These are phyloP conservation scores for Escallonia herrerae DNA, from an alignment of 129 eudicot genomes.

Conservation along the genomic window DNA sequence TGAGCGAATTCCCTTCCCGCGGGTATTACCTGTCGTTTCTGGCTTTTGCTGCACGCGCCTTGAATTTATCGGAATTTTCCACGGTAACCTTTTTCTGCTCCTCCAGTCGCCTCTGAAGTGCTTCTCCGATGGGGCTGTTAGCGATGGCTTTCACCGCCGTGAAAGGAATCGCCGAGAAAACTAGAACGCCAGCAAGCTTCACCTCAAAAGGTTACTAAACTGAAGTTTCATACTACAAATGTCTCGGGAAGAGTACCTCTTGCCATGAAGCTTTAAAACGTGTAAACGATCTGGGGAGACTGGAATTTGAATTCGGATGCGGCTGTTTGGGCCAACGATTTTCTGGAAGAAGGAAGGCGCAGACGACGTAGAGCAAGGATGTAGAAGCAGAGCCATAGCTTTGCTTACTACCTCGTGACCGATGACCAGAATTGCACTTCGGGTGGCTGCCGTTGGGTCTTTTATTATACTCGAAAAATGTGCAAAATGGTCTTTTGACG, in stretches of 20 bases:
- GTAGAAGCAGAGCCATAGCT: constrained; percentile 11
- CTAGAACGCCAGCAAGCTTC: constrained; percentile 82
- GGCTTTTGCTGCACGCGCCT: constrained; percentile 38
- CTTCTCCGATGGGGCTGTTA: constrained; percentile 78
- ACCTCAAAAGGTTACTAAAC: not conserved
- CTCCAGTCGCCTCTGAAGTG: constrained; percentile 58
- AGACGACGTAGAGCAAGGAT: not conserved
- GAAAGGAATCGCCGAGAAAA: constrained; percentile 95
- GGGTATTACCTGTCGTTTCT: constrained; percentile 46
- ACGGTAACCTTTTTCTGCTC: constrained; percentile 47
- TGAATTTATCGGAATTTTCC: constrained; percentile 35
- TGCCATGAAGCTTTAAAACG: constrained; percentile 81
- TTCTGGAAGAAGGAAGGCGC: constrained; percentile 2
- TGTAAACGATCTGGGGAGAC: constrained; percentile 4
- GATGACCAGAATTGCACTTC: too few relatives aligned
- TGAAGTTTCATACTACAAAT: too few relatives aligned
- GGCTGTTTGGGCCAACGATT: not conserved
- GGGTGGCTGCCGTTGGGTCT: too few relatives aligned
- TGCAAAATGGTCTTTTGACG: too few relatives aligned
- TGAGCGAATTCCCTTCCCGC: too few relatives aligned
- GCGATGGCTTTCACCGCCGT: constrained; percentile 95
- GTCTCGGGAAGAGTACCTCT: constrained; percentile 35
- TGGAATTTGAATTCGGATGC: not conserved
- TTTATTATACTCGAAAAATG: too few relatives aligned
- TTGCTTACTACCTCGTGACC: too few relatives aligned